phyloP scores from a whole-genome alignment of 2,329 filamentous ascomycete genomes.

The Apiospora saccharicola region DNA sequence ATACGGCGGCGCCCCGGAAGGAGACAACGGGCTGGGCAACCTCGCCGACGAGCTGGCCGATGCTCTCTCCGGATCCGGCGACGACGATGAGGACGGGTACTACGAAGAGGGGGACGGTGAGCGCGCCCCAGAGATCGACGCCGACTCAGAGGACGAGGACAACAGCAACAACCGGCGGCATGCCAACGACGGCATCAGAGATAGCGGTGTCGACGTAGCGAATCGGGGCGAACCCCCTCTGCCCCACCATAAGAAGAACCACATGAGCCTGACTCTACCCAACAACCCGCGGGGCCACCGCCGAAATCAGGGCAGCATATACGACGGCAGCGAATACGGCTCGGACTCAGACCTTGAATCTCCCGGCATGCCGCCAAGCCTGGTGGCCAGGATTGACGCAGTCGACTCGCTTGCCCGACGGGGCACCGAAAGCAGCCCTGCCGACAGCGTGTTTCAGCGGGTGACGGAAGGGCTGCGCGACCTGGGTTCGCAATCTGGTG shows the following conservation, averaged over 20 bases:
- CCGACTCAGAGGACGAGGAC: constrained; percentile 41
- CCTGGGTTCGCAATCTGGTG: constrained; percentile 74
- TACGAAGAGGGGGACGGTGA: constrained; percentile 49
- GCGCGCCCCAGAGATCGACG: constrained; percentile 47
- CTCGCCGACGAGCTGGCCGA: constrained; percentile 83
- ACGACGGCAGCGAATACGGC: constrained; percentile 78
- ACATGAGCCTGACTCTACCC: constrained; percentile 54
- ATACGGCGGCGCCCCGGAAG: constrained; percentile 50
- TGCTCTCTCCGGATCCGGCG: constrained; percentile 70
- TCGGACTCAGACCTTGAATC: constrained; percentile 75
- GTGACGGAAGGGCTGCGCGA: constrained; percentile 75
- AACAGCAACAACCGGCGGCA: constrained; percentile 28
- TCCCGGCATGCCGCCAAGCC: constrained; percentile 69
- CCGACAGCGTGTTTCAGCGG: constrained; percentile 72
- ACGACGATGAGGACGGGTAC: constrained; percentile 36
- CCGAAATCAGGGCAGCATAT: constrained; percentile 60
- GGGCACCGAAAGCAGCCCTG: constrained; percentile 69
- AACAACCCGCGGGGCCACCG: constrained; percentile 56
- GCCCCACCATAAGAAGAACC: constrained; percentile 42
- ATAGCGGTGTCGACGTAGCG: constrained; percentile 53
- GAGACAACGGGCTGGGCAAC: constrained; percentile 72
- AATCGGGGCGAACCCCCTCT: constrained; percentile 37
- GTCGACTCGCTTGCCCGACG: constrained; percentile 74
- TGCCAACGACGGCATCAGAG: constrained; percentile 43
- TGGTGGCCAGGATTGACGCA: constrained; percentile 75